A percentile compares a stretch with the other conserved stretches of the same genome.
Conservation (phyloP, 2,329 filamentous ascomycete genomes). For the Chrysoporthe austroafricana region DNA sequence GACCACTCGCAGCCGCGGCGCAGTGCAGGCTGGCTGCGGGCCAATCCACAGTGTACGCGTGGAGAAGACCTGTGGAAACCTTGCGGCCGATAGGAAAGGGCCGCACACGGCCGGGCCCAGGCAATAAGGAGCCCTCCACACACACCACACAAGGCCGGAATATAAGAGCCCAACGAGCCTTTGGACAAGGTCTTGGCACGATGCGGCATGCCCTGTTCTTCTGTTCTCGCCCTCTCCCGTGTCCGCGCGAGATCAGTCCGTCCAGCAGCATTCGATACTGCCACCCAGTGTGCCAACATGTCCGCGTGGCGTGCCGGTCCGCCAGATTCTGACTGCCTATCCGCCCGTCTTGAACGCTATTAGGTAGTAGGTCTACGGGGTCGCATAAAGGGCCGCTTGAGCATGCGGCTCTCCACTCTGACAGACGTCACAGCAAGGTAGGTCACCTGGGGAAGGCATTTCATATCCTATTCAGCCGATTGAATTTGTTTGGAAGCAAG, state of each 20-base stretch:
- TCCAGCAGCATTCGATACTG: neutral
- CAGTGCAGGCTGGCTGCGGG: neutral
- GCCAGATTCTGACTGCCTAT: neutral
- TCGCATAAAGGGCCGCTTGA: neutral
- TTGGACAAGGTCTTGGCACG: neutral
- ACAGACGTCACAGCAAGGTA: constrained; percentile 1
- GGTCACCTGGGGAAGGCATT: neutral
- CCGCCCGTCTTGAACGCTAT: neutral
- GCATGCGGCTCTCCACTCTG: neutral
- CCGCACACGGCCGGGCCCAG: neutral
- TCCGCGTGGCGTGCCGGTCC: neutral
- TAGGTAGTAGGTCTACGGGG: neutral
- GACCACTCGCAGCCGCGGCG: too few species aligned
- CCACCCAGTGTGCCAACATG: neutral
- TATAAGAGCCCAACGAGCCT: neutral
- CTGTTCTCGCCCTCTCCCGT: neutral
- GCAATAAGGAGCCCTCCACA: neutral
- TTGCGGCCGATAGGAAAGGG: neutral
- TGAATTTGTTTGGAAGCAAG: neutral
- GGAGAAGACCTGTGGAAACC: neutral
- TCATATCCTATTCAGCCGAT: neutral
- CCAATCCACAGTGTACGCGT: constrained; percentile 19
- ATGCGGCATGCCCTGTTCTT: neutral
- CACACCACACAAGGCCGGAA: too few species aligned
- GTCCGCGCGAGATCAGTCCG: neutral